Evolutionary conservation across 345 rosid genomes (phyloP).

Genomic region (Linum trigynum): DNA sequence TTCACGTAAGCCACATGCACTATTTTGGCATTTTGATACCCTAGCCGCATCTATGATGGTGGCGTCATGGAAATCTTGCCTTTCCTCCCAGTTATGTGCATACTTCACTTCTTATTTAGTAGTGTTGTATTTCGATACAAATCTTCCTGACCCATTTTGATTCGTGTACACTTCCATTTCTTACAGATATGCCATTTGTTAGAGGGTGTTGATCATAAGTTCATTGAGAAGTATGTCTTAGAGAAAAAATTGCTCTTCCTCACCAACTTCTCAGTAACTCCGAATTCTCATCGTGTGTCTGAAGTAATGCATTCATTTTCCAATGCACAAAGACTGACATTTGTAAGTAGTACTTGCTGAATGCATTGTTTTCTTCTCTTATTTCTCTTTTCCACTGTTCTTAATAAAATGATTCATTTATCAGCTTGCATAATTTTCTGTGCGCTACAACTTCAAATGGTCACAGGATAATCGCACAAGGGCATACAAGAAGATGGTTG

Average conservation of each 20-base stretch:
- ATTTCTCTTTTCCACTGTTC: not conserved
- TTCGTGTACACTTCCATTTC: not conserved
- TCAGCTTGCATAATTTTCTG: slow-evolving; percentile 7
- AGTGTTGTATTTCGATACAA: too few species aligned
- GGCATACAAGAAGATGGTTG: slow-evolving; percentile 61
- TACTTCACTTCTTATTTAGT: too few species aligned
- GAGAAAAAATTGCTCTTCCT: slow-evolving; percentile 34
- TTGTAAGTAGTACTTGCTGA: slow-evolving; percentile 37
- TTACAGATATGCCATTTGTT: slow-evolving; percentile 51
- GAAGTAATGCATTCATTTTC: slow-evolving; percentile 51
- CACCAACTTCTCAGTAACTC: slow-evolving; percentile 63
- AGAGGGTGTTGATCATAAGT: slow-evolving; percentile 45
- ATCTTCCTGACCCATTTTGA: too few species aligned
- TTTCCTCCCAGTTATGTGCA: too few species aligned
- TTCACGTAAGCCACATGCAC: too few species aligned
- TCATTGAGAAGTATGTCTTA: slow-evolving; percentile 37
- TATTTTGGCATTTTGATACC: too few species aligned
- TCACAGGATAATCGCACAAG: slow-evolving; percentile 74
- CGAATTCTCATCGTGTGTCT: slow-evolving; percentile 77
- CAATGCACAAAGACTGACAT: slow-evolving; percentile 43
- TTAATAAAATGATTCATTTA: slow-evolving; percentile 5
- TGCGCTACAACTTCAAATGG: slow-evolving; percentile 9
- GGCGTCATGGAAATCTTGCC: too few species aligned
- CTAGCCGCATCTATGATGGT: too few species aligned
- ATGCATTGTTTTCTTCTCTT: not conserved